phyloP scores from a whole-genome alignment of 2,329 filamentous ascomycete species.

The Aspergillus piperis region DNA sequence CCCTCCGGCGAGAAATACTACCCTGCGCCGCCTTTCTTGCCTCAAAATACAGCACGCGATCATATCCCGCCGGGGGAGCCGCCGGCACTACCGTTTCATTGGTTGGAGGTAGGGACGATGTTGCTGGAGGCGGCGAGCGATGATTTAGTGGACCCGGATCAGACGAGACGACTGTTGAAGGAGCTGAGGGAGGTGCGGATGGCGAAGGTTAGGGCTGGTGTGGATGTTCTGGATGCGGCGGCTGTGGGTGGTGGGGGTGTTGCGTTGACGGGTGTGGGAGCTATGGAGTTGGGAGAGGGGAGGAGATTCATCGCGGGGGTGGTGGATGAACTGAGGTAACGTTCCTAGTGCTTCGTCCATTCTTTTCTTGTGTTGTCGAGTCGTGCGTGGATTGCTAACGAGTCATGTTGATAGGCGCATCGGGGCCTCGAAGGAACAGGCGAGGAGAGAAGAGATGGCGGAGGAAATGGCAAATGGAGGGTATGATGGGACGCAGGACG shows the following conservation, averaged over 20 bases:
- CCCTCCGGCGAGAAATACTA: constrained; percentile 44
- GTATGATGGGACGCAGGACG: constrained; percentile 51
- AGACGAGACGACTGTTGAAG: constrained; percentile 72
- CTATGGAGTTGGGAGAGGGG: constrained; percentile 88
- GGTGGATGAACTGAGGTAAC: constrained; percentile 74
- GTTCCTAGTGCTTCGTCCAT: too few species aligned
- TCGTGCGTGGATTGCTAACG: constrained; percentile 2
- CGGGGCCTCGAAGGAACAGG: constrained; percentile 76
- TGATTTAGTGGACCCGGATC: constrained; percentile 73
- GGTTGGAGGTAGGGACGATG: constrained; percentile 87
- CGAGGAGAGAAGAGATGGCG: constrained; percentile 73
- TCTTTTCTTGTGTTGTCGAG: background rate
- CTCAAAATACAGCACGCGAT: constrained; percentile 69
- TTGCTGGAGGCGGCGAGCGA: constrained; percentile 82
- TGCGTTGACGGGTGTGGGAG: constrained; percentile 77
- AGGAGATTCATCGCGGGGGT: constrained; percentile 81
- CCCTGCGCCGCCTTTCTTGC: constrained; percentile 72
- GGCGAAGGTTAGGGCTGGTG: constrained; percentile 80
- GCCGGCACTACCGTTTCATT: constrained; percentile 77
- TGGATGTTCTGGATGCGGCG: constrained; percentile 64
- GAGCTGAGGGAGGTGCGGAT: constrained; percentile 86
- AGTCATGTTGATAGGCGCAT: constrained; percentile 60
- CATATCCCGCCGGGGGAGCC: constrained; percentile 50
- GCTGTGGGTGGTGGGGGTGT: constrained; percentile 62
- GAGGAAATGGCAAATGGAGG: constrained; percentile 61